These are phyloP conservation scores for Leucaena leucocephala DNA, from an alignment of 306 rosid species.

Conservation along the genomic window DNA sequence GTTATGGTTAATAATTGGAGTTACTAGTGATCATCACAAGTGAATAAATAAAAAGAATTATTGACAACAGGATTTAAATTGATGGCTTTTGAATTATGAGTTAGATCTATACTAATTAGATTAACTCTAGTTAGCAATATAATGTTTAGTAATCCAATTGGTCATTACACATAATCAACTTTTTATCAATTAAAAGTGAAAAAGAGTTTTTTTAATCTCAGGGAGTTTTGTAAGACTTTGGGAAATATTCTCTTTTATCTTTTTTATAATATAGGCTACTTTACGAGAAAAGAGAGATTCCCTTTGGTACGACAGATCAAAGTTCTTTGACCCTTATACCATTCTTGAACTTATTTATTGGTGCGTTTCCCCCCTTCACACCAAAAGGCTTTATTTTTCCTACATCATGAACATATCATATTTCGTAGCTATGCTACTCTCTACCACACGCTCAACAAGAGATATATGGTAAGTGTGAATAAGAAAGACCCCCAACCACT, in stretches of 20 bases:
- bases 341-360: background rate
- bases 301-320: slow-evolving; percentile 30
- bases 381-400: background rate
- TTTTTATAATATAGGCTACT: background rate
- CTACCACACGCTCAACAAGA: slow-evolving; percentile 56
- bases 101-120: too few species aligned
- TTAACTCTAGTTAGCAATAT: too few species aligned
- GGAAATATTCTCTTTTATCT: background rate
- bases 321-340: background rate
- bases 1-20: background rate
- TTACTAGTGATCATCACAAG: slow-evolving; percentile 1
- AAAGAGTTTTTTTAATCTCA: too few species aligned
- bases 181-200: background rate
- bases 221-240: background rate
- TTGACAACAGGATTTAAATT: too few species aligned
- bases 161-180: background rate
- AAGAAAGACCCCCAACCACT: background rate
- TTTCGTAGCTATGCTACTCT: slow-evolving; percentile 36
- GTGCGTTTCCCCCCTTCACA: background rate
- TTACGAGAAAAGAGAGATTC: background rate
- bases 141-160: background rate
- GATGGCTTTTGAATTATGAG: too few species aligned
- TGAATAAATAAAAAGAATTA: background rate
- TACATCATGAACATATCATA: background rate
- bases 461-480: background rate